Conservation (phyloP, 2,329 filamentous ascomycete genomes). For the Decorospora gaudefroyi region DNA sequence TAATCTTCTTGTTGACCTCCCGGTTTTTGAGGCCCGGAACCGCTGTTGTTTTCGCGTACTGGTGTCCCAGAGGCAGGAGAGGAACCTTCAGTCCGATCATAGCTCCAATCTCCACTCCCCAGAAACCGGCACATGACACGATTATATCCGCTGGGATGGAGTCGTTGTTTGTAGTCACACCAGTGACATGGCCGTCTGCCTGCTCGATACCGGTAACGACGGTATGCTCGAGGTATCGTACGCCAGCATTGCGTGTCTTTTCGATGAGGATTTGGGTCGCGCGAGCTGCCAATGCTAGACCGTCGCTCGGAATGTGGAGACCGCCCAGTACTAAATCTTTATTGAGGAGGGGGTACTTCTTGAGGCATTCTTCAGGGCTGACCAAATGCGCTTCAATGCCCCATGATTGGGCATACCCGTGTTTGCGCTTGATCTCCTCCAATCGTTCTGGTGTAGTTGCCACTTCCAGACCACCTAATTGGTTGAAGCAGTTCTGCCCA, state of each 20-base stretch:
- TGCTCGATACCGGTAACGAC: conserved; percentile 62
- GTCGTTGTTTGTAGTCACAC: conserved; percentile 57
- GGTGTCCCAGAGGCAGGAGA: conserved; percentile 64
- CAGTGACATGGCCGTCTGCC: conserved; percentile 57
- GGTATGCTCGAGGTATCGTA: conserved; percentile 61
- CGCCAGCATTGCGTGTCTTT: conserved; percentile 62
- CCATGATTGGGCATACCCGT: conserved; percentile 65
- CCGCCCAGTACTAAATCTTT: conserved; percentile 61
- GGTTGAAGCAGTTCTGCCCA: conserved; percentile 61
- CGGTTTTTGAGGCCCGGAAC: conserved; percentile 53
- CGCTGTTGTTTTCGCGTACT: conserved; percentile 65
- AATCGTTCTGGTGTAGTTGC: conserved; percentile 63
- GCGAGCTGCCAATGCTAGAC: conserved; percentile 64
- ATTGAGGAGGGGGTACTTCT: conserved; percentile 61
- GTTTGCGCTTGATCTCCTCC: conserved; percentile 65
- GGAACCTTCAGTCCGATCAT: conserved; percentile 64
- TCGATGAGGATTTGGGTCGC: conserved; percentile 65
- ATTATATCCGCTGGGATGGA: conserved; percentile 63
- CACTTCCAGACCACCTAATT: conserved; percentile 65
- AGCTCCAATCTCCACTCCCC: conserved; percentile 67
- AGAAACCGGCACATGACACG: conserved; percentile 67
- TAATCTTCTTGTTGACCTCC: conserved; percentile 48
- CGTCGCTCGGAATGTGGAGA: conserved; percentile 64
- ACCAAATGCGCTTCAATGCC: conserved; percentile 62
- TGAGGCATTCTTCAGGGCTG: conserved; percentile 57